Base-by-base conservation (phyloP, 140 eudicot genomes). In the Oenanthe javanica region DNA sequence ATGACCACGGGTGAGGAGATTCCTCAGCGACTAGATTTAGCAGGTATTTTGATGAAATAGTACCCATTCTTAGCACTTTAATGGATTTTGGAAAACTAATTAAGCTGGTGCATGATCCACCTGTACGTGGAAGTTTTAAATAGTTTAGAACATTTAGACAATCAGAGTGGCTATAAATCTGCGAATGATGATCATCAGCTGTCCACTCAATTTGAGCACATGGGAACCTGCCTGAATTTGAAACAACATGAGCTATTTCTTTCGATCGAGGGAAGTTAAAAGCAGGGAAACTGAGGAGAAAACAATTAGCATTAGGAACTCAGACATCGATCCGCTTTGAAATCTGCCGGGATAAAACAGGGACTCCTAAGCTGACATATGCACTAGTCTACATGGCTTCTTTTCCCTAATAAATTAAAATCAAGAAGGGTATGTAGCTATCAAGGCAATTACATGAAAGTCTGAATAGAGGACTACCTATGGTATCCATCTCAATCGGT, bases 401-500 rank as follows among this genome's bases (percentile, higher is more conserved):
- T 31, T 31, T 31, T 31, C 31, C 31, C 31, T 31, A 31, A 31
- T 1, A 31, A 31, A 31, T 31, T 31, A 31, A 31, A 31, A 31
- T 31, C 31, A 31, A 31, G 31, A 31, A 31, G 31, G 31, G 31
- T 31, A 31, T 31, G 31, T 31, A 31, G 31, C 31, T 31, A 31
- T 31, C 31, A 31, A 31, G 31, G 31, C 31, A 31, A 31, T 31
- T 31, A 31, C 31, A 31, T 31, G 31, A 83, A 55, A 92, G 94
- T 73, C 80, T 92, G 45, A 42, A 16, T 45, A 79, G 77, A 72
- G 88, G 90, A 71, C 85, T 89, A 57, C 98, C 97, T 6, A 92
- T 94, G 21, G 97, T 94, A 75, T 94, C 96, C 47, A 79, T 94
- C 85, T 92, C 94, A 10, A 54, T 94, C n/a, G 97, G 96, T 2